Percentiles rank a stretch among this genome's conserved stretches.
phyloP scores from a whole-genome alignment of 2,329 filamentous ascomycete species.

The Alternaria sp. region DNA sequence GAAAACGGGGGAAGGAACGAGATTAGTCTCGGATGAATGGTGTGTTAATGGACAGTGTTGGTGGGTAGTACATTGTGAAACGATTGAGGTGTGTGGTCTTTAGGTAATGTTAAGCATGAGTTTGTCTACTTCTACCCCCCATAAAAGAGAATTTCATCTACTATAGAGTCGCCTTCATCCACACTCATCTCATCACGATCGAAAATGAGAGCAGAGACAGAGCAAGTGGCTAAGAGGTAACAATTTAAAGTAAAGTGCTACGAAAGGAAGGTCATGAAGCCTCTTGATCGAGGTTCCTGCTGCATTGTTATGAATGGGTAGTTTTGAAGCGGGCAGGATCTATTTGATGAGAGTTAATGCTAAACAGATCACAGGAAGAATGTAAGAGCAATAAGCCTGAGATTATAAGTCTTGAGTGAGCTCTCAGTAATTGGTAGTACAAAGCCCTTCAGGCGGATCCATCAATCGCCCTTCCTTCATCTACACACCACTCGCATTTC shows the following conservation, averaged over 20 bases:
- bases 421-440: background rate
- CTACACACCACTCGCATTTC: constrained; percentile 28
- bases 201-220: background rate
- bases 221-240: background rate
- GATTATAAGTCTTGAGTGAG: background rate
- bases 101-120: too few relatives aligned
- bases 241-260: background rate
- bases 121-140: too few relatives aligned
- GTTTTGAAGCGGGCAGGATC: background rate
- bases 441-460: background rate
- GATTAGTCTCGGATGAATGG: background rate
- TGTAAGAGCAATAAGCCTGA: background rate
- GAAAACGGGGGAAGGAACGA: background rate
- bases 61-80: background rate
- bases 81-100: background rate
- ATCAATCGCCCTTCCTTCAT: background rate
- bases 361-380: background rate
- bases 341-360: background rate
- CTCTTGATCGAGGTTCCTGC: too few relatives aligned
- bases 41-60: background rate
- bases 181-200: background rate
- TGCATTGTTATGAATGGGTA: background rate
- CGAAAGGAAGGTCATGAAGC: too few relatives aligned
- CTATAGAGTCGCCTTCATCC: background rate
- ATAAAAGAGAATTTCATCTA: too few relatives aligned